These are phyloP conservation scores for Leptographium wingfieldii DNA, from an alignment of 2,329 filamentous ascomycete genomes.

Conservation along the genomic window DNA sequence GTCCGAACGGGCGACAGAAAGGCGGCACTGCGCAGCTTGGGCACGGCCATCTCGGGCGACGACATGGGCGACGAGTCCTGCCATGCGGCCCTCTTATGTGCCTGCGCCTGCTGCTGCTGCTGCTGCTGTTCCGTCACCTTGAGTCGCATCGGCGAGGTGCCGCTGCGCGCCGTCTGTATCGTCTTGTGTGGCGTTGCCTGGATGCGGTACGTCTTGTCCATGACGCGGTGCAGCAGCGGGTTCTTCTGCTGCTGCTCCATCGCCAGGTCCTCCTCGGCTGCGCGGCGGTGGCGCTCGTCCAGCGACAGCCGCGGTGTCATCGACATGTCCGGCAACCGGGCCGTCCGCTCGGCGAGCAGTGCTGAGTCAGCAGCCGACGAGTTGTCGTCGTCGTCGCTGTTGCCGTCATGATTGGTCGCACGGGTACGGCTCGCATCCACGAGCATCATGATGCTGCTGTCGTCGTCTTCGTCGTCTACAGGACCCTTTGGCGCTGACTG, in stretches of 20 bases:
- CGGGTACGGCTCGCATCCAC: background rate
- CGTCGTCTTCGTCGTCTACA: background rate
- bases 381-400: constrained; percentile 8
- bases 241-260: constrained; percentile 40
- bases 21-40: constrained; percentile 71
- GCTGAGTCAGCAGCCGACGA: constrained; percentile 27
- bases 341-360: constrained; percentile 37
- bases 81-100: constrained; percentile 24
- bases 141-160: constrained; percentile 33
- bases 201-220: constrained; percentile 90
- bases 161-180: constrained; percentile 23
- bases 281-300: constrained; percentile 33
- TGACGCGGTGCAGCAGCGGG: constrained; percentile 75
- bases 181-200: constrained; percentile 75
- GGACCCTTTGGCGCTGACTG: background rate
- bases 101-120: background rate
- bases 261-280: constrained; percentile 12
- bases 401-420: background rate
- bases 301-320: constrained; percentile 48
- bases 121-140: constrained; percentile 19
- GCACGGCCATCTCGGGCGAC: constrained; percentile 66
- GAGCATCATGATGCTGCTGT: background rate
- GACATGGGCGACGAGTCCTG: constrained; percentile 48
- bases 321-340: constrained; percentile 47
- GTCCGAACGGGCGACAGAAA: constrained; percentile 61